Evolutionary conservation across 495 filamentous ascomycete species (phyloP).

Genomic region (Penicillium cinerascens): DNA sequence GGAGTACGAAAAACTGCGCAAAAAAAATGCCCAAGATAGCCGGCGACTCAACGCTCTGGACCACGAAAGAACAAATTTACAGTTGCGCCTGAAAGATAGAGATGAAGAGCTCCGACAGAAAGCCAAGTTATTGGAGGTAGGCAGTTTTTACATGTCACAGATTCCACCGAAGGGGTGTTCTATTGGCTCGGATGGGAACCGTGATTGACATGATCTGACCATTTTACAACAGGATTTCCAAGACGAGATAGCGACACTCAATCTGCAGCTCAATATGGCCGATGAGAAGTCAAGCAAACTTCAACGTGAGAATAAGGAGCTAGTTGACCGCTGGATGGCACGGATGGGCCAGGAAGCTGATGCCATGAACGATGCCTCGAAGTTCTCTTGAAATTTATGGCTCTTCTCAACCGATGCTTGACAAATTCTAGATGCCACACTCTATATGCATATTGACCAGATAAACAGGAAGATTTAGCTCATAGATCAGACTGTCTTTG

Average conservation of each 20-base stretch:
- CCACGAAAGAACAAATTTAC: conserved; percentile 57
- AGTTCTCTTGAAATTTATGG: conserved; percentile 33
- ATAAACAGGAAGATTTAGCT: background rate
- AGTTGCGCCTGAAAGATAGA: conserved; percentile 65
- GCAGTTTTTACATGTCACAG: conserved; percentile 6
- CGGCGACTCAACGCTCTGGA: conserved; percentile 59
- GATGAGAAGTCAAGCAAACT: conserved; percentile 67
- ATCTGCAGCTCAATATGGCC: conserved; percentile 82
- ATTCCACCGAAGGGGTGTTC: background rate
- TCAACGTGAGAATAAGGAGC: conserved; percentile 78
- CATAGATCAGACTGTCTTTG: background rate
- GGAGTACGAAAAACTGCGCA: conserved; percentile 57
- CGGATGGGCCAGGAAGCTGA: conserved; percentile 82
- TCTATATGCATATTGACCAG: background rate
- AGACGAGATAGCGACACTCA: conserved; percentile 81
- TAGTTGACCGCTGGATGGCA: conserved; percentile 88
- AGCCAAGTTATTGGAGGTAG: conserved; percentile 71
- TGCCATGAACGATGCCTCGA: conserved; percentile 69
- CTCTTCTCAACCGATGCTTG: background rate
- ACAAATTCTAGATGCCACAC: background rate
- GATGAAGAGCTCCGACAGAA: conserved; percentile 85
- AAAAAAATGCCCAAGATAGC: conserved; percentile 50
- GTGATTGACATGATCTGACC: conserved; percentile 9
- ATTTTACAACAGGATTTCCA: conserved; percentile 62
- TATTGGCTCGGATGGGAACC: background rate